Percentiles rank a stretch among this genome's conserved stretches.
These are phyloP conservation scores for Circinella umbellata DNA, from an alignment of 371 early-diverging fungal genomes.

Conservation along the genomic window DNA sequence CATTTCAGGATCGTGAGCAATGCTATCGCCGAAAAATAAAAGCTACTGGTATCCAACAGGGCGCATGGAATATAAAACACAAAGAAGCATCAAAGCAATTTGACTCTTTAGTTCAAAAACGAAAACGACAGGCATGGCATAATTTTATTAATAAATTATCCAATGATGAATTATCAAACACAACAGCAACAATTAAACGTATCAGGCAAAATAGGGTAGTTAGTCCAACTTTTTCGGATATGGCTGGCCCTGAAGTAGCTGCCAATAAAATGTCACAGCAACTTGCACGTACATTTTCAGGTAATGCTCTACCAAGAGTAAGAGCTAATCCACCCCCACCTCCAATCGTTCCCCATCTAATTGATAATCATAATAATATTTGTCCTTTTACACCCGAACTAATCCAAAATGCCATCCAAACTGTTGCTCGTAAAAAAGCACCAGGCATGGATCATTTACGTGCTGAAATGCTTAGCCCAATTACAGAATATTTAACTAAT, in stretches of 20 bases:
- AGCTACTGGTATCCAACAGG: constrained; percentile 10
- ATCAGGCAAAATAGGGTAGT: not conserved
- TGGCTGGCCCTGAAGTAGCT: constrained; percentile 15
- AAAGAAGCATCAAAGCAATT: constrained; percentile 19
- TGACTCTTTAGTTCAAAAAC: not conserved
- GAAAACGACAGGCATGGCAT: constrained; percentile 21
- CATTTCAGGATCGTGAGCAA: constrained; percentile 8
- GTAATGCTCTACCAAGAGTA: not conserved
- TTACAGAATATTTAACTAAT: not conserved
- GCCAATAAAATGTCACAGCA: constrained; percentile 6
- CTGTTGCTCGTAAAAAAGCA: no score
- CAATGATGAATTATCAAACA: constrained; percentile 12
- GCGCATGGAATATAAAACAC: constrained; percentile 14
- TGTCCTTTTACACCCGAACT: no score
- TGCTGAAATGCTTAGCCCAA: not conserved
- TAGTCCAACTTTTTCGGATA: not conserved
- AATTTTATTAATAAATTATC: constrained; percentile 13
- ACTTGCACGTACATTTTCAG: not conserved
- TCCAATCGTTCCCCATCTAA: constrained; percentile 8
- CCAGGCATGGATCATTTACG: no score
- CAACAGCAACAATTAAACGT: constrained; percentile 17
- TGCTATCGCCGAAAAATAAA: constrained; percentile 21
- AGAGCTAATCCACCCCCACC: not conserved
- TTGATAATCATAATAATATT: not conserved
- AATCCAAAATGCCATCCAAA: no score